Base-by-base conservation (phyloP, 2,329 filamentous ascomycete species). In the Aspergillus felis region DNA sequence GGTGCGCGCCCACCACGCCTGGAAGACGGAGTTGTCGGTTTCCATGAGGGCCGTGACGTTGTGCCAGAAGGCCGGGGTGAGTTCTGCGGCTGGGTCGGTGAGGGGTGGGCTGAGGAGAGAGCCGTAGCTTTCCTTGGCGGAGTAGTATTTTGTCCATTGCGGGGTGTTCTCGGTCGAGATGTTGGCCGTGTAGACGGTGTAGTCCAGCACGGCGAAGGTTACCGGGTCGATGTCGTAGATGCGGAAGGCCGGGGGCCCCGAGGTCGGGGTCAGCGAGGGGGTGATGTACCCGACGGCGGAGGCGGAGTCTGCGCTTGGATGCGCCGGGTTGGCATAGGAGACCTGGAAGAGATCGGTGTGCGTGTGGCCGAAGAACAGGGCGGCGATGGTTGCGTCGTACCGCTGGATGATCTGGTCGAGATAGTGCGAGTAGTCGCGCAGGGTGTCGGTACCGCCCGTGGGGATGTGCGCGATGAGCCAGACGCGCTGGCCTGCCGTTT, bases 381-480 rank as follows among this genome's bases (percentile, higher is more conserved):
- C 82, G 3, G 81, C 79, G 24, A 85, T 81, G 9, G 82, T 84
- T 24, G 75, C 74, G 22, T 77, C 73, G 67, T 83, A 86, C 29
- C 83, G 79, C 46, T 79, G 76, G 12, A 84, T 69, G 50, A 85
- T 78, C 63, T 81, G 78, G 64, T 84, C 79, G 22, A 84, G 74
- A 63, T 81, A 80, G 65, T 81, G 77, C 41, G 80, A 81, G 50
- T 76, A 74, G 55, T 84, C 81, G 51, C 78, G 81, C 61, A 86
- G 79, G 2, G 79, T 77, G 63, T 85, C 81, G 3, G 70, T 65
- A 38, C 77, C 71, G 7, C 83, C 83, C 22, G 79, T 67, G 1
- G 83, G 79, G 75, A 84, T 84, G 63, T 87, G 84, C 1, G 81
- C 82, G 32, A 85, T 79, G 44, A 87, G 76, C 71, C 80, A 86